Evolutionary conservation across 2,329 filamentous ascomycete genomes (phyloP), one percentile per base, ranked within the genome.

Genomic region (Xylariaceae sp.): DNA sequence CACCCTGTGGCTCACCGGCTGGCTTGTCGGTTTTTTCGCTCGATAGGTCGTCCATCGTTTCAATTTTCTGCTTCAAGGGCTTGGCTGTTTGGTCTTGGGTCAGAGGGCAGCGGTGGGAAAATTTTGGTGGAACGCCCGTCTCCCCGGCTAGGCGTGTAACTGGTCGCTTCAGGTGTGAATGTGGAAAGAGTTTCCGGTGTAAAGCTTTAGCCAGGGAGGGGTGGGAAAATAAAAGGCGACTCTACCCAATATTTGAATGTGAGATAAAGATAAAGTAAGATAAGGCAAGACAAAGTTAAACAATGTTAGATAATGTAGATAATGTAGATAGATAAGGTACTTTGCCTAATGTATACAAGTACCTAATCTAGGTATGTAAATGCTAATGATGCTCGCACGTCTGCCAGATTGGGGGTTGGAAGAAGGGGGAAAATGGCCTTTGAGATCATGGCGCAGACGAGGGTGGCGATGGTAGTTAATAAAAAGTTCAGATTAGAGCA

Each of bases 21-120:
- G 61, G 53, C 46, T 50, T 46, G 50, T 60, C 59, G 51, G 57
- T 56, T 61, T 61, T 52, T 56, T 57, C 59, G 55, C 52, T 61
- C 50, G 63, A 56, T 56, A 59, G 57, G 57, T 59, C 59, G 54
- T 66, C 65, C 67, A 69, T 69, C 61, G 44, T 66, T 52, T 21
- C 19, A 21, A 7, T 20, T 19, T 44, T 44, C 43, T 49, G 42
- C 44, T 41, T 44, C 54, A 51, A 46, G 58, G 52, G 52, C 12
- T 44, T 53, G 47, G 32, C 40, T 3, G 19, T n/a, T n/a, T n/a
- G n/a, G 29, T 19, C 29, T 18, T 26, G 14, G 53, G 49, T 52
- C 44, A 54, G 49, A 29, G 20, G 43, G 26, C 48, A 52, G 40
- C 45, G 16, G 51, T 26, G 42, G 44, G 40, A 20, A 50, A 55